Percentiles rank a stretch among this genome's conserved stretches.
Conservation (phyloP, 1,284 basidiomycete species). For the Sphaerobolus stellatus region DNA sequence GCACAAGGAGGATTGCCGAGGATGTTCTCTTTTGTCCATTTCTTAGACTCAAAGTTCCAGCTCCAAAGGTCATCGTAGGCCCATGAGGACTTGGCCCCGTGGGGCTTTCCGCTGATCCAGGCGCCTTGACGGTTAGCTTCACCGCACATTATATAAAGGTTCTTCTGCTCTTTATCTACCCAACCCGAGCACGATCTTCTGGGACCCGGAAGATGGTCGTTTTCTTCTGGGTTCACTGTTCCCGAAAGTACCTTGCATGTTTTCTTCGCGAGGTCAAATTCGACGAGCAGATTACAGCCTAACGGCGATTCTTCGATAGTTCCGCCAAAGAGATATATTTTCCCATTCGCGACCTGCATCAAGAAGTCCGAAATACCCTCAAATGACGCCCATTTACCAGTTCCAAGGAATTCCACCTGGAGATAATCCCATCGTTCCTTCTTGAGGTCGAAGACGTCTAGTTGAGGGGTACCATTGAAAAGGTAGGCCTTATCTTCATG, state of each 20-base stretch:
- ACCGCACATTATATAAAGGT: slow-evolving; percentile 39
- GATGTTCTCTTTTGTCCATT: slow-evolving; percentile 39
- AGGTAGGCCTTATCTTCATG: too few relatives aligned
- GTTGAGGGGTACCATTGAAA: too few relatives aligned
- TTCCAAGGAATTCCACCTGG: too few relatives aligned
- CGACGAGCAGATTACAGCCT: slow-evolving; percentile 26
- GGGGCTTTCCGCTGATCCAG: slow-evolving; percentile 23
- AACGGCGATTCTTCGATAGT: slow-evolving; percentile 14
- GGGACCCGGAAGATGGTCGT: slow-evolving; percentile 28
- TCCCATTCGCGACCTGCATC: too few relatives aligned
- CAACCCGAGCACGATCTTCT: slow-evolving; percentile 33
- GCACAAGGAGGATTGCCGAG: slow-evolving; percentile 39
- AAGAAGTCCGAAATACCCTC: too few relatives aligned
- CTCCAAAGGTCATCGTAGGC: slow-evolving; percentile 43
- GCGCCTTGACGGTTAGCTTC: slow-evolving; percentile 33
- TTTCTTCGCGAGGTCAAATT: slow-evolving; percentile 23
- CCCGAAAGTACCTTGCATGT: slow-evolving; percentile 24
- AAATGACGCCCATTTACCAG: too few relatives aligned
- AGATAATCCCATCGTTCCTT: too few relatives aligned
- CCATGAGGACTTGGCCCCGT: slow-evolving; percentile 26
- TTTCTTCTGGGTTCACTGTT: slow-evolving; percentile 22
- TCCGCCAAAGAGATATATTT: slow-evolving; percentile 33
- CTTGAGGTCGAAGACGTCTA: too few relatives aligned
- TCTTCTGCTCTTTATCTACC: slow-evolving; percentile 27
- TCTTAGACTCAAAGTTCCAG: slow-evolving; percentile 33